Base-by-base conservation (phyloP, 352 stramenopile genomes). In the Peronospora destructor region DNA sequence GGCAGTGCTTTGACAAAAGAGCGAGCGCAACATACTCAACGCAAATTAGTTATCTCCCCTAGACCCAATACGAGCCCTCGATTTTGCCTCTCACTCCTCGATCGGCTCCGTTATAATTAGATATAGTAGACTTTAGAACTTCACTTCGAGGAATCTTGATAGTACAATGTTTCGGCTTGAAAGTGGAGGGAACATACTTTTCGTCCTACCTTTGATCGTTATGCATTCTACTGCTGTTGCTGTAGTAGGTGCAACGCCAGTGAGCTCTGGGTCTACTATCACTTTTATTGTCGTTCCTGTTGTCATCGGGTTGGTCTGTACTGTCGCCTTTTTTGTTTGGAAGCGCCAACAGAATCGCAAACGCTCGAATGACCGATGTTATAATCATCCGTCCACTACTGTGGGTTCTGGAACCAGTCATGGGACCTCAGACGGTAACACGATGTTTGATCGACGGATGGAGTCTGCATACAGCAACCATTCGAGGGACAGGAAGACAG, bases 251-350 rank as follows among this genome's bases (percentile, higher is more conserved):
- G 1, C 11, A 14, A 36, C 30, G 30, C 52, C 50, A 42, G 36
- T 53, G 34, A 56, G 57, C 29, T 68, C 62, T 14, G 45, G 49
- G 16, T 73, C 68, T 5, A 73, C 57, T 28, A 61, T 84, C 57
- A 64, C 85, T 45, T 82, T 76, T 58, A 69, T 84, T 42, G 71
- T 80, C 33, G 59, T 84, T 17, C 69, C 64, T 19, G 61, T 84
- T 7, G 59, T 82, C 28, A 59, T 73, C 16, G 36, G 74, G 35
- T 69, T 87, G 16, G 70, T 83, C 37, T 43, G 78, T 16, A 59
- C 73, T 19, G 62, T 64, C 11, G 69, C 61, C 14, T 64, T 67
- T 23, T 84, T 84, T 53, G 63, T 80, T 25, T 85, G 67, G 60
- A 71, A 66, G 41, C 66, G 74, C 30, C 64, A 64, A 8, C 68